Evolutionary conservation across 2,329 filamentous ascomycete genomes (phyloP).

Genomic region (Chaetothyriales sp.): DNA sequence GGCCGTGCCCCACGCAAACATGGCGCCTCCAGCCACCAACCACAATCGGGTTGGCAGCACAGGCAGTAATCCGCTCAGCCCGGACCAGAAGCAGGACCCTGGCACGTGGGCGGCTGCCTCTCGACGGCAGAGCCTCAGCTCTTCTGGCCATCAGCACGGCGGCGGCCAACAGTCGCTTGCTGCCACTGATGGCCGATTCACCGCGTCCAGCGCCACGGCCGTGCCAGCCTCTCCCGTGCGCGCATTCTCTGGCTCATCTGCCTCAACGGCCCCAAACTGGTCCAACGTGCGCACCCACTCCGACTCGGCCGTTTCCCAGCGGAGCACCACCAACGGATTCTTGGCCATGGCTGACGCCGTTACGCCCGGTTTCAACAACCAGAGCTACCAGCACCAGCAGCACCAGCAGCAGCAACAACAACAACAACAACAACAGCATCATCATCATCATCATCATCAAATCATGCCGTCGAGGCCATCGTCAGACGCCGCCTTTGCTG

Average conservation of each 20-base stretch:
- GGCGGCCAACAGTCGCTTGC: conserved; percentile 3
- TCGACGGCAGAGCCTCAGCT: conserved; percentile 17
- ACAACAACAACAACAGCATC: too few relatives aligned
- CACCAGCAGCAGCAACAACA: too few relatives aligned
- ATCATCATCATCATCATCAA: too few relatives aligned
- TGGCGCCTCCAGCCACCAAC: conserved; percentile 12
- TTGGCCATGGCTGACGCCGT: conserved; percentile 8
- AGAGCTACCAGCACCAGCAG: neutral
- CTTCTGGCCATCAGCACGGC: conserved; percentile 6
- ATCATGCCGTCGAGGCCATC: conserved; percentile 11
- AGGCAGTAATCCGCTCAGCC: conserved; percentile 21
- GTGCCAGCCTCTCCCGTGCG: conserved; percentile 12
- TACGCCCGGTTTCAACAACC: neutral
- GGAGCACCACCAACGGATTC: conserved; percentile 7
- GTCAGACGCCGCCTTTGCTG: conserved; percentile 19
- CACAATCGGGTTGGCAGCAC: conserved; percentile 21
- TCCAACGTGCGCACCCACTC: conserved; percentile 9
- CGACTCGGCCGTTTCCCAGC: conserved; percentile 5
- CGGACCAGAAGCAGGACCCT: conserved; percentile 19
- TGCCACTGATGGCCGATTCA: neutral
- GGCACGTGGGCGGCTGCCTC: conserved; percentile 20
- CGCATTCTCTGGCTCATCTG: conserved; percentile 10
- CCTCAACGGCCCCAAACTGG: conserved; percentile 10
- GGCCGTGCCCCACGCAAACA: conserved; percentile 13
- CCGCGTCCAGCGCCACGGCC: conserved; percentile 1